These are phyloP conservation scores for barrel medic (Medicago truncatula) DNA, from an alignment of 306 rosid genomes.

Conservation along the genomic window MtrunA17r5.0-ANR NC_053048.1:40835001-40835500, in stretches of 20 bases:
- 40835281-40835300: constrained; percentile 72
- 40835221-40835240: constrained; percentile 75
- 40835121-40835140: constrained; percentile 81
- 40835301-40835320: constrained; percentile 83
- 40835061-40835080: constrained; percentile 90
- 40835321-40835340: constrained; percentile 88
- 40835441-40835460: constrained; percentile 76
- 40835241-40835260: constrained; percentile 79
- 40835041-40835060: constrained; percentile 91
- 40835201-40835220: constrained; percentile 88
- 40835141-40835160: constrained; percentile 99
- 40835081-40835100: constrained; percentile 85
- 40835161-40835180: constrained; percentile 98
- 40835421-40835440: constrained; percentile 68
- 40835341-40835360: constrained; percentile 84
- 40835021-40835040: constrained; percentile 88
- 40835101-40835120: constrained; percentile 89
- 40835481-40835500: constrained; percentile 86
- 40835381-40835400: constrained; percentile 84
- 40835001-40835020: constrained; percentile 98
- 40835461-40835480: constrained; percentile 73
- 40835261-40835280: constrained; percentile 60
- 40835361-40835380: constrained; percentile 68
- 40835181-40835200: constrained; percentile 88
- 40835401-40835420: constrained; percentile 88